A percentile compares a stretch with the other conserved stretches of the same genome.
Conservation (phyloP, 2,329 filamentous ascomycete genomes). For the Phoma sp. region DNA sequence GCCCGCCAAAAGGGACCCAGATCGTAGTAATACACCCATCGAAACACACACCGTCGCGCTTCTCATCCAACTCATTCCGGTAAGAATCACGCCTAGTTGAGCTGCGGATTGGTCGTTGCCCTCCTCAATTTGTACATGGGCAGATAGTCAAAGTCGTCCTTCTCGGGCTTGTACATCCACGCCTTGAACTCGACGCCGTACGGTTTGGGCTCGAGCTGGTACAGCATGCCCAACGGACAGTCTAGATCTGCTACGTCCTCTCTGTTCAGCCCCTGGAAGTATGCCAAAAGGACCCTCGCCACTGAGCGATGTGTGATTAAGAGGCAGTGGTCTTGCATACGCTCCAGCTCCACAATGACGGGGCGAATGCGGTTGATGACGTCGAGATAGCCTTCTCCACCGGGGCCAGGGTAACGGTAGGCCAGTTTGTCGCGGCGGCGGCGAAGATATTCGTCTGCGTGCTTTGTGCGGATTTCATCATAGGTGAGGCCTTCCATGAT, state of each 20-base stretch:
- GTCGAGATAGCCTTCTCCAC: slow-evolving; percentile 94
- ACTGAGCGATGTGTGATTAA: slow-evolving; percentile 93
- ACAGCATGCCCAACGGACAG: slow-evolving; percentile 90
- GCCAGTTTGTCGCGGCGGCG: slow-evolving; percentile 87
- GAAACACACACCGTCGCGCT: not conserved
- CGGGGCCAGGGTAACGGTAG: slow-evolving; percentile 95
- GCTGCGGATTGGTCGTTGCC: slow-evolving; percentile 45
- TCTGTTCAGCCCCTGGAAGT: slow-evolving; percentile 91
- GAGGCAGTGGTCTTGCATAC: slow-evolving; percentile 93
- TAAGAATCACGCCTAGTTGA: slow-evolving; percentile 20
- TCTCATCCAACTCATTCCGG: not conserved
- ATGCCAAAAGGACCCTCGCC: slow-evolving; percentile 89
- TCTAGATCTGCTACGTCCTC: slow-evolving; percentile 94
- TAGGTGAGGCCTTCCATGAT: slow-evolving; percentile 96
- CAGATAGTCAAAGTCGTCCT: slow-evolving; percentile 82
- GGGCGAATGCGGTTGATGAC: slow-evolving; percentile 94
- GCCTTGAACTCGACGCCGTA: slow-evolving; percentile 98
- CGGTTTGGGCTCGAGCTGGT: slow-evolving; percentile 94
- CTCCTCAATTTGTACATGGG: slow-evolving; percentile 80
- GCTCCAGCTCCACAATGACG: slow-evolving; percentile 95
- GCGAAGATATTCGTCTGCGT: slow-evolving; percentile 80
- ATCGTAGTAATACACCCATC: slow-evolving; percentile 16
- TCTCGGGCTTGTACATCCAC: slow-evolving; percentile 83
- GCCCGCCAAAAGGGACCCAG: not conserved
- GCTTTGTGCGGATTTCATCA: slow-evolving; percentile 79